Conservation (phyloP, 1,139 yeast genomes). For the Pichia norvegensis region DNA sequence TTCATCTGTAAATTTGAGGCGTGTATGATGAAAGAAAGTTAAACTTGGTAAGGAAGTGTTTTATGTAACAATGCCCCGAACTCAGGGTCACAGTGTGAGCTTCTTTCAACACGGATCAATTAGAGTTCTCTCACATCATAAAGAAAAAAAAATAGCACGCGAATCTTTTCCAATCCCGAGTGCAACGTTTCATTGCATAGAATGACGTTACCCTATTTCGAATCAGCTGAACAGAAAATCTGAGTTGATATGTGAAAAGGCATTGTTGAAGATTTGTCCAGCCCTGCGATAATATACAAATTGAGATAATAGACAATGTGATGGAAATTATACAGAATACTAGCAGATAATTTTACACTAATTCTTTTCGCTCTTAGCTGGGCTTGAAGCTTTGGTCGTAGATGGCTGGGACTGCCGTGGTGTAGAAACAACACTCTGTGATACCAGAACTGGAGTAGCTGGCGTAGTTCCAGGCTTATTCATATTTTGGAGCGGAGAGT, state of each 20-base stretch:
- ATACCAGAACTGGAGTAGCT: constrained; percentile 5
- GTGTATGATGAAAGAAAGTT: neutral
- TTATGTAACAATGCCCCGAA: neutral
- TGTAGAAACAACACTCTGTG: constrained; percentile 5
- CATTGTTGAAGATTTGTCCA: too few species aligned
- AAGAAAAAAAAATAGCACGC: too few species aligned
- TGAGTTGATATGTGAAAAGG: too few species aligned
- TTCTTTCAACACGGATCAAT: too few species aligned
- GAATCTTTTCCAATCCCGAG: too few species aligned
- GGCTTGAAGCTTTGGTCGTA: neutral
- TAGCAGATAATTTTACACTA: neutral
- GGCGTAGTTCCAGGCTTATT: neutral
- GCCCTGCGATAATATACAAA: too few species aligned
- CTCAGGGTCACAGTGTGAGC: too few species aligned
- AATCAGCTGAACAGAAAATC: too few species aligned
- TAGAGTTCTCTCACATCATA: too few species aligned
- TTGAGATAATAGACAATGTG: too few species aligned
- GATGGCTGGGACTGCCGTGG: constrained; percentile 1
- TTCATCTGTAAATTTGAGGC: neutral
- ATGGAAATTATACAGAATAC: neutral
- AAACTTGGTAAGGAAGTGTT: neutral
- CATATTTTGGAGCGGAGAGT: constrained; percentile 4
- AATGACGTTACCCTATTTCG: too few species aligned
- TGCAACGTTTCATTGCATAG: too few species aligned
- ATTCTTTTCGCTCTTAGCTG: neutral